Percentiles rank a stretch among this genome's conserved stretches.
These are phyloP conservation scores for Torulaspora pretoriensis DNA, from an alignment of 1,139 yeast species.

Conservation along the genomic window DNA sequence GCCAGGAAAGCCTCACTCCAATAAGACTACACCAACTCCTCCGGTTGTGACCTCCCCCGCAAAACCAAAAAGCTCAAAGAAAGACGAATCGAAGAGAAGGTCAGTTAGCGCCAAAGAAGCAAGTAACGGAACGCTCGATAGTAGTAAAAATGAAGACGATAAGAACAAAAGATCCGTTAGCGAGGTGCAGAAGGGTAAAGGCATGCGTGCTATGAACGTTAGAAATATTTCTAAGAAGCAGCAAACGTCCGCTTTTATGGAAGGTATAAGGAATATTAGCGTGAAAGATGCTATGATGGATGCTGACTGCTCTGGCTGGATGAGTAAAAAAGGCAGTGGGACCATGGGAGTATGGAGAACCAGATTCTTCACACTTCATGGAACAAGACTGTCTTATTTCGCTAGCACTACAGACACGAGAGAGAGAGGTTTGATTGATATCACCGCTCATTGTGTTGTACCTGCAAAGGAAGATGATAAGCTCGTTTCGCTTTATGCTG, in stretches of 20 bases:
- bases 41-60: constrained; percentile 6
- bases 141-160: constrained; percentile 22
- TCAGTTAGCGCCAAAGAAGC: constrained; percentile 33
- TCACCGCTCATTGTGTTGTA: constrained; percentile 87
- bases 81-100: constrained; percentile 24
- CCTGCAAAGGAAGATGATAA: constrained; percentile 73
- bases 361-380: constrained; percentile 84
- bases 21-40: constrained; percentile 9
- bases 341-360: constrained; percentile 89
- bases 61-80: constrained; percentile 9
- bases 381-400: constrained; percentile 87
- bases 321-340: constrained; percentile 85
- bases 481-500: constrained; percentile 80
- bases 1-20: constrained; percentile 6
- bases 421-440: constrained; percentile 91
- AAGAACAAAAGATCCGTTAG: constrained; percentile 32
- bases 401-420: constrained; percentile 71
- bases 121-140: constrained; percentile 17
- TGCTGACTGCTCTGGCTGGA: constrained; percentile 87
- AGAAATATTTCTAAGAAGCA: constrained; percentile 43
- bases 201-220: constrained; percentile 27
- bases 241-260: constrained; percentile 86
- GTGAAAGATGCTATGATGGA: constrained; percentile 76
- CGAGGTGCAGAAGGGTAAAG: constrained; percentile 33
- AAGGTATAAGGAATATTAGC: constrained; percentile 73